Conservation (phyloP, 129 eudicot species). For the Lactuca saligna region DNA sequence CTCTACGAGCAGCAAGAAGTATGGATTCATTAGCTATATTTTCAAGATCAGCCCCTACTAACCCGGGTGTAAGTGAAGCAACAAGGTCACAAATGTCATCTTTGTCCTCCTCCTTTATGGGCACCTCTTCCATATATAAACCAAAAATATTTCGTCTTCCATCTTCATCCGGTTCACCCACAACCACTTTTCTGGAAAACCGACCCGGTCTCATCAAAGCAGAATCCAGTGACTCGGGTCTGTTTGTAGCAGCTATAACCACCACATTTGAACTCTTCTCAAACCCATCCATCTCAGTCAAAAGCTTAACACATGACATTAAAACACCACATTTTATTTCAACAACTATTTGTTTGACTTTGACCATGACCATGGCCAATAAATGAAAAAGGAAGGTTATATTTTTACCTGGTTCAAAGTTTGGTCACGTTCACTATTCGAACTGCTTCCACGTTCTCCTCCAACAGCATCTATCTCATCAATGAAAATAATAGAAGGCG, state of each 20-base stretch:
- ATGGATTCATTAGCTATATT: constrained; percentile 52
- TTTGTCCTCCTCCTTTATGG: constrained; percentile 39
- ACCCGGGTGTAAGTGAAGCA: constrained; percentile 41
- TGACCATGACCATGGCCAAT: too few relatives aligned
- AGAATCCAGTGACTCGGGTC: constrained; percentile 50
- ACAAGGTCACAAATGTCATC: constrained; percentile 43
- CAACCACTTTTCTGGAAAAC: constrained; percentile 48
- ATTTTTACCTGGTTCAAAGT: constrained; percentile 51
- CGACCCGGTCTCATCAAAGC: constrained; percentile 55
- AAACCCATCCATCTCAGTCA: constrained; percentile 59
- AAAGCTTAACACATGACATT: constrained; percentile 30
- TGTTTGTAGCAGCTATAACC: constrained; percentile 53
- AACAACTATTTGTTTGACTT: background rate
- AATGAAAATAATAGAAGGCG: constrained; percentile 11
- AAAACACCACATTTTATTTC: background rate
- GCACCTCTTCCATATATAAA: constrained; percentile 43
- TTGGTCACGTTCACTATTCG: constrained; percentile 58
- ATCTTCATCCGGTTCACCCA: constrained; percentile 18
- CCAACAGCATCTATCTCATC: constrained; percentile 59
- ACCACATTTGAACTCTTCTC: constrained; percentile 49
- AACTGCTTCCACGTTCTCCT: constrained; percentile 62
- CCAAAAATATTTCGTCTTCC: constrained; percentile 45
- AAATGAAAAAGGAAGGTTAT: background rate
- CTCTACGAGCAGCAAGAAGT: constrained; percentile 58
- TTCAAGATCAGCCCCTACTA: constrained; percentile 62